A percentile compares a stretch with the other conserved stretches of the same genome.
Conservation (phyloP, 2,329 filamentous ascomycete genomes). For the Cryoendolithus antarcticus region DNA sequence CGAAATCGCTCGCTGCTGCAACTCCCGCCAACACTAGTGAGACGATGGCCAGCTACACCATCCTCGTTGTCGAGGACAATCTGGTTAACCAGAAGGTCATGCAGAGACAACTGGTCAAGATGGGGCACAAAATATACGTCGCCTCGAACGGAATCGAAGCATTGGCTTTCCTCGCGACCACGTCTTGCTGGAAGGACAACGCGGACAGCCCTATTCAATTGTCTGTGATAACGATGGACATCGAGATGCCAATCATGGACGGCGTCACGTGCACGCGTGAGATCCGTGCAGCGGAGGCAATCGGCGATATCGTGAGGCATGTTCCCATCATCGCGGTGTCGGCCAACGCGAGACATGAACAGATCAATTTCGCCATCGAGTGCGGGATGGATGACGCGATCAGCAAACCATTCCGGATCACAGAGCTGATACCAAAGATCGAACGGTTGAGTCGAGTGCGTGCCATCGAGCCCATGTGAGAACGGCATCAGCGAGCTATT, state of each 20-base stretch:
- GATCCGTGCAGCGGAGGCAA: constrained; percentile 16
- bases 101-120: constrained; percentile 13
- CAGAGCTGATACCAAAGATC: constrained; percentile 38
- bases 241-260: constrained; percentile 22
- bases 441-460: constrained; percentile 25
- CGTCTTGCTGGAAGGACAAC: constrained; percentile 4
- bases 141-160: constrained; percentile 18
- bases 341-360: constrained; percentile 18
- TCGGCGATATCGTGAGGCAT: constrained; percentile 6
- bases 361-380: constrained; percentile 14
- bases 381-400: constrained; percentile 16
- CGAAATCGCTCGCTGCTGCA: no score
- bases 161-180: constrained; percentile 13
- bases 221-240: constrained; percentile 18
- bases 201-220: constrained; percentile 6
- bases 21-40: not conserved
- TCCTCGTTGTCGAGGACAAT: constrained; percentile 19
- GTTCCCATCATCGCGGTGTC: constrained; percentile 20
- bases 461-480: no score
- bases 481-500: no score
- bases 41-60: not conserved
- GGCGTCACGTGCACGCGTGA: constrained; percentile 14
- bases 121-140: constrained; percentile 13
- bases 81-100: constrained; percentile 19
- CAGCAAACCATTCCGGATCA: constrained; percentile 27